Evolutionary conservation across 2,329 filamentous ascomycete genomes (phyloP).

Genomic region (Venturia pyrina): DNA sequence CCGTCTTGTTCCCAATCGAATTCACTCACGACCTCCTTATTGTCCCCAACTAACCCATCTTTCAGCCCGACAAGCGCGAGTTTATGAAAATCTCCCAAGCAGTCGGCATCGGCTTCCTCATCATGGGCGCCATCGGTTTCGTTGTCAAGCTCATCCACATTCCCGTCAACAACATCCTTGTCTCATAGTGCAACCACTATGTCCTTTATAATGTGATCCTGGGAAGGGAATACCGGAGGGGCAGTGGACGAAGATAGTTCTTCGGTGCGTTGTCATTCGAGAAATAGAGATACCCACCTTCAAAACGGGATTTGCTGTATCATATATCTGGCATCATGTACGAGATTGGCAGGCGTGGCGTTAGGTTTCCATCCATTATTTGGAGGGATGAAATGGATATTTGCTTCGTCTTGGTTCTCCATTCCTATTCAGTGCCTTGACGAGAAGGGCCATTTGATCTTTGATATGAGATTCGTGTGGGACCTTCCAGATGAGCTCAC

Average conservation of each 20-base stretch:
- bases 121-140: constrained; percentile 63
- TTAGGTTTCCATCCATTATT: not conserved
- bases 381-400: not conserved
- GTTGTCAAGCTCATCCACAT: constrained; percentile 64
- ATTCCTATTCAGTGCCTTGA: not conserved
- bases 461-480: not conserved
- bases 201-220: not conserved
- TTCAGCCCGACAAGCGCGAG: not conserved
- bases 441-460: not conserved
- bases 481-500: not conserved
- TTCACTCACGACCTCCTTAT: not conserved
- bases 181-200: constrained; percentile 22
- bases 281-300: not conserved
- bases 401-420: not conserved
- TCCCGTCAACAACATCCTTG: constrained; percentile 60
- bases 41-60: not conserved
- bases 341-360: not conserved
- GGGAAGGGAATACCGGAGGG: not conserved
- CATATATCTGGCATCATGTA: not conserved
- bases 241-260: too few relatives aligned
- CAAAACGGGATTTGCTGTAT: not conserved
- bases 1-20: not conserved
- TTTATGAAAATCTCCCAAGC: constrained; percentile 51
- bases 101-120: constrained; percentile 58
- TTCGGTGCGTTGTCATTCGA: not conserved